Percentiles rank a stretch among this genome's conserved stretches.
phyloP scores from a whole-genome alignment of 441 rosid genomes.

The Erodium chrysanthum region DNA sequence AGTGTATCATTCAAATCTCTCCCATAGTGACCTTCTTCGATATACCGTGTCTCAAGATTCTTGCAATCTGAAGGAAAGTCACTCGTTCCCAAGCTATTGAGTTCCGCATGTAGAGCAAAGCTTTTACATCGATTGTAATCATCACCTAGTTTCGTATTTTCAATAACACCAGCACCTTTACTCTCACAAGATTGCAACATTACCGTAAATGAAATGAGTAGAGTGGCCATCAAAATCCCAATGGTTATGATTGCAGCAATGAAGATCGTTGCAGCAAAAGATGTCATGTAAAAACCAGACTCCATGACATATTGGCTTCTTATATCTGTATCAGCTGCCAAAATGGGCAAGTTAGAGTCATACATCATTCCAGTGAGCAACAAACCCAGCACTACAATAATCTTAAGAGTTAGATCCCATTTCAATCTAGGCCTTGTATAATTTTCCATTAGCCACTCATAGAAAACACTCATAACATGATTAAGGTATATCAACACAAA shows the following conservation, averaged over 20 bases:
- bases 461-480: too few relatives aligned
- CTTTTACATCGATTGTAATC: slow-evolving; percentile 42
- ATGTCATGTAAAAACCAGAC: slow-evolving; percentile 68
- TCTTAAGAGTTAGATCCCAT: neutral
- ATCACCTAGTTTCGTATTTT: slow-evolving; percentile 27
- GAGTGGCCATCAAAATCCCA: slow-evolving; percentile 47
- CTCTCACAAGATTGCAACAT: slow-evolving; percentile 65
- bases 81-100: slow-evolving; percentile 37
- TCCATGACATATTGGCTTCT: slow-evolving; percentile 47
- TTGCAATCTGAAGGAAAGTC: slow-evolving; percentile 47
- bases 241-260: slow-evolving; percentile 47
- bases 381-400: neutral
- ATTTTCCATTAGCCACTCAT: neutral
- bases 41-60: slow-evolving; percentile 31
- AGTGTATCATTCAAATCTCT: slow-evolving; percentile 44
- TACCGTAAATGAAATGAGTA: slow-evolving; percentile 46
- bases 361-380: neutral
- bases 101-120: slow-evolving; percentile 44
- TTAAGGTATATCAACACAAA: neutral
- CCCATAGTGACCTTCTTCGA: slow-evolving; percentile 37
- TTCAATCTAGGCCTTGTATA: neutral
- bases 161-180: slow-evolving; percentile 36
- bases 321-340: slow-evolving; percentile 29
- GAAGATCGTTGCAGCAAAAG: slow-evolving; percentile 63
- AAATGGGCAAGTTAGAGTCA: neutral